Evolutionary conservation across 2,329 filamentous ascomycete species (phyloP).

Genomic region (Domatiomyces catenatus): DNA sequence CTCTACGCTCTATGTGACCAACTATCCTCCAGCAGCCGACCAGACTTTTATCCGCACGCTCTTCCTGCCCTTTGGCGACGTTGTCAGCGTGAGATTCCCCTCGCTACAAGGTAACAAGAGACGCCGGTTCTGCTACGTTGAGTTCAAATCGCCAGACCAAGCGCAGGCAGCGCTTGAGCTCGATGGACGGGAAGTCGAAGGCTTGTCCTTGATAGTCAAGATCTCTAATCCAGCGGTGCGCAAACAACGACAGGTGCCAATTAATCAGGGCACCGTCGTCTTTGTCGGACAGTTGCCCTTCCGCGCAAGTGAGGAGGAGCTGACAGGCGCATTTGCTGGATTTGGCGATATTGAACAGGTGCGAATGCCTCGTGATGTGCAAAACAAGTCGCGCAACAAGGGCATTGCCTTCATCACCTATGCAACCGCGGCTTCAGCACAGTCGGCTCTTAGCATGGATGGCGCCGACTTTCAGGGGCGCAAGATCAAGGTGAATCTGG

Average conservation of each 20-base stretch:
- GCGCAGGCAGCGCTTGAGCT: slow-evolving; percentile 58
- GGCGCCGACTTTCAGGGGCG: slow-evolving; percentile 53
- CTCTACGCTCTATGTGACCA: slow-evolving; percentile 76
- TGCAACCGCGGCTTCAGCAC: slow-evolving; percentile 29
- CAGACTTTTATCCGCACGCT: slow-evolving; percentile 40
- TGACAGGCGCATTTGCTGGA: slow-evolving; percentile 55
- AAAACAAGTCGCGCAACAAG: slow-evolving; percentile 45
- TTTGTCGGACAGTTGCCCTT: slow-evolving; percentile 57
- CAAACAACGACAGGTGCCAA: slow-evolving; percentile 51
- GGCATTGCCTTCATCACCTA: slow-evolving; percentile 74
- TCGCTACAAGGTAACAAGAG: slow-evolving; percentile 79
- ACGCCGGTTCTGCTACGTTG: slow-evolving; percentile 88
- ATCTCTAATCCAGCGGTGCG: slow-evolving; percentile 71
- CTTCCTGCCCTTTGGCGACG: slow-evolving; percentile 55
- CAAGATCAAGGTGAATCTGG: slow-evolving; percentile 49
- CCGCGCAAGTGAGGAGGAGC: slow-evolving; percentile 48
- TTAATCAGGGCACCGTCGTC: slow-evolving; percentile 68
- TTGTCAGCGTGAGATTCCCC: slow-evolving; percentile 75
- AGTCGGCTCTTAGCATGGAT: slow-evolving; percentile 52
- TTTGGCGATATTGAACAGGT: slow-evolving; percentile 62
- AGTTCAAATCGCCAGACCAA: slow-evolving; percentile 57
- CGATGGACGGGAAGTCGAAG: slow-evolving; percentile 50
- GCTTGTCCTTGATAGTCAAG: slow-evolving; percentile 57
- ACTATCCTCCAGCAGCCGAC: slow-evolving; percentile 52
- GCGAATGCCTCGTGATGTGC: slow-evolving; percentile 52